These are phyloP conservation scores for Citeromyces hawaiiensis DNA, from an alignment of 1,139 yeast genomes.

Conservation along the genomic window DNA sequence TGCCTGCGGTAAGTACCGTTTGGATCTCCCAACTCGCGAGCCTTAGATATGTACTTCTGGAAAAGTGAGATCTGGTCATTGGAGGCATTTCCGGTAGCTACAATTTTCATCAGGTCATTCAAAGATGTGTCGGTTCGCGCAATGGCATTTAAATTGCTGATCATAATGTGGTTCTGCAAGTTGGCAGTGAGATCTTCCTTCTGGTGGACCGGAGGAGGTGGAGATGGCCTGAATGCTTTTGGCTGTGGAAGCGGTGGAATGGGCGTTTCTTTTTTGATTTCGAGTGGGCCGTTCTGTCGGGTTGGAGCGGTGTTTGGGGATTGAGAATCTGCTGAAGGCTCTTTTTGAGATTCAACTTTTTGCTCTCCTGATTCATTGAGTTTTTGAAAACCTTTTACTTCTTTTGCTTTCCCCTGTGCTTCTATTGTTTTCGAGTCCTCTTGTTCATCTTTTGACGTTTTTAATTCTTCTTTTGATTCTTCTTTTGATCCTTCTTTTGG, in stretches of 20 bases:
- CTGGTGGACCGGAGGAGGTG: conserved; percentile 12
- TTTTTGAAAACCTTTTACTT: conserved; percentile 17
- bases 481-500: conserved; percentile 4
- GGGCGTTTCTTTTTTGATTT: conserved; percentile 1
- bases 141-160: conserved; percentile 66
- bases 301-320: not conserved
- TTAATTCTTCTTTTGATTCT: conserved; percentile 9
- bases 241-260: conserved; percentile 1
- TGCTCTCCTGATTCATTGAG: not conserved
- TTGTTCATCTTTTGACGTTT: conserved; percentile 19
- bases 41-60: conserved; percentile 66
- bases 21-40: conserved; percentile 58
- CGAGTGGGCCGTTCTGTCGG: not conserved
- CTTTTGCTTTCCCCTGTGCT: conserved; percentile 20
- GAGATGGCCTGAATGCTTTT: conserved; percentile 5
- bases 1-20: conserved; percentile 11
- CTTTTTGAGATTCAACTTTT: not conserved
- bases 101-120: conserved; percentile 62
- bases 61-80: conserved; percentile 60
- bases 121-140: conserved; percentile 63
- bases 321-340: not conserved
- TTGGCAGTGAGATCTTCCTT: conserved; percentile 32
- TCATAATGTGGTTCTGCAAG: conserved; percentile 65
- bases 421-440: conserved; percentile 13
- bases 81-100: conserved; percentile 70